These are phyloP conservation scores for Piromyces finnis DNA, from an alignment of 192 early-diverging fungal genomes.

Conservation along the genomic window DNA sequence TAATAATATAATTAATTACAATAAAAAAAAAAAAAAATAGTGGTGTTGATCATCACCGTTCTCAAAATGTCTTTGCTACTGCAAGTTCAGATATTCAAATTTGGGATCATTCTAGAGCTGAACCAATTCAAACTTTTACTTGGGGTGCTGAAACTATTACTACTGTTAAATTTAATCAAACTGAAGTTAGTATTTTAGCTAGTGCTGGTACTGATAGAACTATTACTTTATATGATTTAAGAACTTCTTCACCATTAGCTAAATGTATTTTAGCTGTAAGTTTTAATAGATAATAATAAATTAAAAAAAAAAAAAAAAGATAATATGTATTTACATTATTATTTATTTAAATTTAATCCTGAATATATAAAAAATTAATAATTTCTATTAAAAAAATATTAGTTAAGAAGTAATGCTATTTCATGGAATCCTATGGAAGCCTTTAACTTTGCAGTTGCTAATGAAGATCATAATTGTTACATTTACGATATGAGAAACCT, in stretches of 20 bases:
- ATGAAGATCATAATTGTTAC: constrained; percentile 96
- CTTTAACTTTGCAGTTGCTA: constrained; percentile 83
- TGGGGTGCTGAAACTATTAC: constrained; percentile 95
- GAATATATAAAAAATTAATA: no score
- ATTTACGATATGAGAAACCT: constrained; percentile 96
- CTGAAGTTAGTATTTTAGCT: constrained; percentile 81
- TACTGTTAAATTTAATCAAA: constrained; percentile 91
- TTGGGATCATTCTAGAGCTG: constrained; percentile 66
- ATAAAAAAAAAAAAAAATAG: constrained; percentile 9
- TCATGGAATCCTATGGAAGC: constrained; percentile 99
- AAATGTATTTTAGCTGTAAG: constrained; percentile 60
- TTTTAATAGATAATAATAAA: neutral
- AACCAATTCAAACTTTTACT: constrained; percentile 61
- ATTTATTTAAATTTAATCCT: no score
- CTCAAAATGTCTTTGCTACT: constrained; percentile 69
- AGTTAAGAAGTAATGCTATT: constrained; percentile 84
- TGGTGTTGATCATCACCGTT: constrained; percentile 81
- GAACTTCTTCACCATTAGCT: constrained; percentile 67
- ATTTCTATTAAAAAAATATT: no score
- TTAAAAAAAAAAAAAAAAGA: neutral
- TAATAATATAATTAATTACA: no score
- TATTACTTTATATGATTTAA: constrained; percentile 82
- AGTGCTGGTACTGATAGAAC: constrained; percentile 87
- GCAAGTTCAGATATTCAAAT: constrained; percentile 69
- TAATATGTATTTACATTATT: no score